A percentile compares a stretch with the other conserved stretches of the same genome.
Evolutionary conservation across 345 rosid species (phyloP).

Genomic region (Excoecaria agallocha): DNA sequence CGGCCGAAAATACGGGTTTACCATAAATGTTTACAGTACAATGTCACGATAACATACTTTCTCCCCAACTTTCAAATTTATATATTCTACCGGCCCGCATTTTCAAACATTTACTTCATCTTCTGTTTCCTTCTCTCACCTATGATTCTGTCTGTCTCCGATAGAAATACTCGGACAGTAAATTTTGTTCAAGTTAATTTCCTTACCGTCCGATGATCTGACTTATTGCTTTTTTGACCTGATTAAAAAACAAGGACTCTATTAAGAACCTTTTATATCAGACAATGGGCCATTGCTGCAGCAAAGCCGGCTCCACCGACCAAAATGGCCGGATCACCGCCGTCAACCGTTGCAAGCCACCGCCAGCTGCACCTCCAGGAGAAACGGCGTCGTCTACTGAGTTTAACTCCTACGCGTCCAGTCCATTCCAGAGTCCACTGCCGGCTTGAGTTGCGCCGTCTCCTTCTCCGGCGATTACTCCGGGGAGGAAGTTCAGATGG

Average conservation of each 20-base stretch:
- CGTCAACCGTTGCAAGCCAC: constrained; percentile 27
- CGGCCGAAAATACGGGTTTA: not conserved
- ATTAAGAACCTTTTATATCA: not conserved
- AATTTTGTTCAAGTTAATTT: not conserved
- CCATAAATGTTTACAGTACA: not conserved
- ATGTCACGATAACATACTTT: not conserved
- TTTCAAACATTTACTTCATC: not conserved
- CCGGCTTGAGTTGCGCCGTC: constrained; percentile 25
- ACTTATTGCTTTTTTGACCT: constrained; percentile 17
- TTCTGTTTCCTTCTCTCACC: not conserved
- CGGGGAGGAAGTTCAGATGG: constrained; percentile 30
- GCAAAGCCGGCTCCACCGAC: constrained; percentile 31
- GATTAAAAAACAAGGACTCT: constrained; percentile 15
- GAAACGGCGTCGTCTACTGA: constrained; percentile 11
- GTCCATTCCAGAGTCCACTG: constrained; percentile 28
- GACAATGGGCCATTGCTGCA: constrained; percentile 83
- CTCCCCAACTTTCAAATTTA: not conserved
- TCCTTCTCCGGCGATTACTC: constrained; percentile 23
- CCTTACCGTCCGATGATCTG: constrained; percentile 29
- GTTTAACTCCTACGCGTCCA: constrained; percentile 12
- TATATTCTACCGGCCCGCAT: not conserved
- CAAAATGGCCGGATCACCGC: constrained; percentile 24
- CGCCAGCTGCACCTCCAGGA: constrained; percentile 5
- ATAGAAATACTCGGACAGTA: not conserved
- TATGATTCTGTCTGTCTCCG: not conserved